Conservation (phyloP, 2,329 filamentous ascomycete genomes). For the Calonectria naviculata region DNA sequence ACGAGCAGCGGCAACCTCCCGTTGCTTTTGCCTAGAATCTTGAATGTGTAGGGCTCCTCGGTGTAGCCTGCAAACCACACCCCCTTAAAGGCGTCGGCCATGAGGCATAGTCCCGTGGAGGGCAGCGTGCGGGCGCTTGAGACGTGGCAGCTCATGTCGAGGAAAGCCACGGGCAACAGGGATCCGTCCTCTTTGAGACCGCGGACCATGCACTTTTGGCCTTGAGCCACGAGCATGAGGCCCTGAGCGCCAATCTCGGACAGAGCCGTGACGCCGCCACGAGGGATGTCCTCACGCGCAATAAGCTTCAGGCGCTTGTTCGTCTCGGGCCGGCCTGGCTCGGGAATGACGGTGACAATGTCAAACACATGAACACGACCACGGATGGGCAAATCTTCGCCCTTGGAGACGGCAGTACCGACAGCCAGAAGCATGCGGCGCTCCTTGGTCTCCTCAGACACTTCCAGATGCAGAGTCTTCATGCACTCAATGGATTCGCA, state of each 20-base stretch:
- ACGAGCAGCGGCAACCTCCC: constrained; percentile 82
- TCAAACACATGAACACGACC: constrained; percentile 93
- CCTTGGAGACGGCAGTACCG: constrained; percentile 86
- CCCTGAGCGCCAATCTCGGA: constrained; percentile 88
- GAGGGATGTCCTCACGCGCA: constrained; percentile 89
- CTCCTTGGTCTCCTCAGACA: constrained; percentile 92
- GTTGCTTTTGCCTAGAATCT: constrained; percentile 88
- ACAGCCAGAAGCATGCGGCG: constrained; percentile 84
- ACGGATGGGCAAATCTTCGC: constrained; percentile 88
- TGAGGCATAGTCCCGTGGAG: constrained; percentile 84
- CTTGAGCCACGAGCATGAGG: constrained; percentile 89
- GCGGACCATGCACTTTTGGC: constrained; percentile 96
- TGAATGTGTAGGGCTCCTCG: constrained; percentile 96
- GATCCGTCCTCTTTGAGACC: constrained; percentile 96
- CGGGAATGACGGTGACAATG: constrained; percentile 89
- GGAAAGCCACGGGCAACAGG: constrained; percentile 92
- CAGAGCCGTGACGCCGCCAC: constrained; percentile 89
- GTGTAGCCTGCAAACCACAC: constrained; percentile 97
- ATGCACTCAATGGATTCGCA: constrained; percentile 85
- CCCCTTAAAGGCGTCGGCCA: constrained; percentile 92
- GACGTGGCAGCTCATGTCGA: constrained; percentile 97
- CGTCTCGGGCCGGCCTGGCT: constrained; percentile 86
- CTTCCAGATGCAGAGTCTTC: constrained; percentile 85
- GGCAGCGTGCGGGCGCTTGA: constrained; percentile 85
- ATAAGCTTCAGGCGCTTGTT: constrained; percentile 87